Evolutionary conservation across 306 rosid species (phyloP), one percentile per base, ranked within the genome.

Genomic region (Trifolium pratense): DNA sequence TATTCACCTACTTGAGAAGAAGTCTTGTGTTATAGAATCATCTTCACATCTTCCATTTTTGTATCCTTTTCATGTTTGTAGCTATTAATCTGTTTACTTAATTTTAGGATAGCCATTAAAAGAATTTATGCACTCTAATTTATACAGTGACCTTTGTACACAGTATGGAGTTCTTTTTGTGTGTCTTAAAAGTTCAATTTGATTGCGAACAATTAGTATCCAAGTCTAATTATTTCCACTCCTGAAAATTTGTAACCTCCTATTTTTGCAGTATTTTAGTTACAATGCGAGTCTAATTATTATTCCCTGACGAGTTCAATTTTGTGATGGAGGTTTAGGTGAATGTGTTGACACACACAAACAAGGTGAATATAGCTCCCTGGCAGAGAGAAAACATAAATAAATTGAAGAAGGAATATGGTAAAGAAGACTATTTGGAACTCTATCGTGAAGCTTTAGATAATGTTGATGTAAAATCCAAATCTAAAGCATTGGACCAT

Each of bases 341-440:
- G 74, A 81, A 81, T 66, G 71, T 81, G 55, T 51, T 76, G 75
- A 76, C 81, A 16, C 84, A 81, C 61, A 76, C 78, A 65, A 76
- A 59, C 75, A 71, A 76, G 66, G 95, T 87, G 74, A 82, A 83
- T 46, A 81, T 83, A 52, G 48, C 36, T 37, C 55, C 84, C 67
- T 83, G 87, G 88, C 95, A 83, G 83, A 82, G 52, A 9, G 29
- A 76, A 37, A 23, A 10, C 18, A 85, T 87, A 36, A 58, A 78
- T 36, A 37, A 64, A 48, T 46, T 73, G 81, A 83, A 67, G 73
- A 80, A 70, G 29, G 17, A 59, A 62, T 52, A 80, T 80, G 84
- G 78, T 46, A 75, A 73, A 75, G 80, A 85, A 78, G 90, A 85
- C 75, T 20, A 70, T 65, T 5, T 20, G 49, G 87, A 85, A 31